phyloP scores from a whole-genome alignment of 106 monocot species.

The Gastrodia elata region DNA sequence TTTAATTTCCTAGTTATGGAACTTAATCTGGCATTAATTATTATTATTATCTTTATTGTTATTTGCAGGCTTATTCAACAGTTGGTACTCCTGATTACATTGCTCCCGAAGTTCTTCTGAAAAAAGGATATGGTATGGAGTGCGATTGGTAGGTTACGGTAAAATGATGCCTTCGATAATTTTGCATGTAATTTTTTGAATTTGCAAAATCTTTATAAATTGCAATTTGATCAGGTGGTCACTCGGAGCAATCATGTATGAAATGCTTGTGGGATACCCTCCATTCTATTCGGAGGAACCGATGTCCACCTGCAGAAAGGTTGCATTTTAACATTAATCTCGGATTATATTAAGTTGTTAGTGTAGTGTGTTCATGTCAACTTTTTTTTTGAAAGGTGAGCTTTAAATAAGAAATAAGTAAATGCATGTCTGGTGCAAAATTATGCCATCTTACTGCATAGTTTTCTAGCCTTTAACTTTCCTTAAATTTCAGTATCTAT shows the following conservation, averaged over 20 bases:
- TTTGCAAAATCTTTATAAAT: slow-evolving; percentile 6
- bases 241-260: slow-evolving; percentile 40
- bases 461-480: neutral
- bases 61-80: slow-evolving; percentile 41
- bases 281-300: slow-evolving; percentile 64
- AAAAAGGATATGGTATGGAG: slow-evolving; percentile 34
- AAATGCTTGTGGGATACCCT: slow-evolving; percentile 47
- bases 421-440: no score
- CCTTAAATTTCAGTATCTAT: neutral
- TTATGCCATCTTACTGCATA: neutral
- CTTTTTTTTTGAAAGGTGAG: no score
- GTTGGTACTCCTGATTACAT: slow-evolving; percentile 47
- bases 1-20: neutral
- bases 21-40: neutral
- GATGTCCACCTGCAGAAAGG: slow-evolving; percentile 52
- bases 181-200: neutral
- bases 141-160: slow-evolving; percentile 39
- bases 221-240: slow-evolving; percentile 36
- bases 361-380: neutral
- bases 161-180: neutral
- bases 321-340: slow-evolving; percentile 4
- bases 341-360: neutral
- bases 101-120: slow-evolving; percentile 28
- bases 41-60: no score
- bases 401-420: no score